Percentiles rank a stretch among this genome's conserved stretches.
These are phyloP conservation scores for Stenogyne calaminthoides DNA, from an alignment of 305 asterid species.

Conservation along the genomic window DNA sequence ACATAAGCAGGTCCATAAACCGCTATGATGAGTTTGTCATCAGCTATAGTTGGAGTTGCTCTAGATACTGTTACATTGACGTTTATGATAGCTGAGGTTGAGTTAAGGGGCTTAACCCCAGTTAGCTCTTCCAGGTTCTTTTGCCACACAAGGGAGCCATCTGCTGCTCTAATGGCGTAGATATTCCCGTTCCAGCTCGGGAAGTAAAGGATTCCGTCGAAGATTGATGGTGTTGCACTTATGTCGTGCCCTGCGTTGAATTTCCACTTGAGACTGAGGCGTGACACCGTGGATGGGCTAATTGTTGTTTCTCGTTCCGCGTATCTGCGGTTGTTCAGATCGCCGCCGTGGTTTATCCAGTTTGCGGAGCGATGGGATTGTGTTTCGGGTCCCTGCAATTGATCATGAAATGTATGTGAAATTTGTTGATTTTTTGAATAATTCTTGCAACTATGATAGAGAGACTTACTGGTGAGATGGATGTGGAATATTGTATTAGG, in stretches of 20 bases:
- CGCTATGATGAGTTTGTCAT: slow-evolving; percentile 41
- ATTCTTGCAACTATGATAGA: not conserved
- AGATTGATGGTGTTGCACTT: slow-evolving; percentile 47
- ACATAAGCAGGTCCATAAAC: slow-evolving; percentile 53
- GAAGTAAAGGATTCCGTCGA: slow-evolving; percentile 39
- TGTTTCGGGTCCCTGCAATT: not conserved
- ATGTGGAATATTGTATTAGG: not conserved
- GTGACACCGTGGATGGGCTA: slow-evolving; percentile 44
- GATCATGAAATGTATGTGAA: not conserved
- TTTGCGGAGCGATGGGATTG: not conserved
- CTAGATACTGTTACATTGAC: slow-evolving; percentile 32
- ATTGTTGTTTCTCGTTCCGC: slow-evolving; percentile 42
- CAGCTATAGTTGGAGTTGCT: slow-evolving; percentile 53
- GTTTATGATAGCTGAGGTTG: slow-evolving; percentile 22
- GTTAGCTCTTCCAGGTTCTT: slow-evolving; percentile 39
- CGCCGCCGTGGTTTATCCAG: slow-evolving; percentile 65
- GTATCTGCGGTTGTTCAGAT: slow-evolving; percentile 49
- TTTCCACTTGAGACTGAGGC: slow-evolving; percentile 48
- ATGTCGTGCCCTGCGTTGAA: slow-evolving; percentile 43
- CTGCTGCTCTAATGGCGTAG: slow-evolving; percentile 40
- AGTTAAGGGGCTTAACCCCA: slow-evolving; percentile 25
- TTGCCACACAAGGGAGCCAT: slow-evolving; percentile 52
- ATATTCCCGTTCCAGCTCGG: slow-evolving; percentile 53
- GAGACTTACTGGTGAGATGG: not conserved
- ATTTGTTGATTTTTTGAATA: not conserved